Evolutionary conservation across 2,329 filamentous ascomycete species (phyloP), one percentile per base, ranked within the genome.

Genomic region (Amesomyces nigricolor): DNA sequence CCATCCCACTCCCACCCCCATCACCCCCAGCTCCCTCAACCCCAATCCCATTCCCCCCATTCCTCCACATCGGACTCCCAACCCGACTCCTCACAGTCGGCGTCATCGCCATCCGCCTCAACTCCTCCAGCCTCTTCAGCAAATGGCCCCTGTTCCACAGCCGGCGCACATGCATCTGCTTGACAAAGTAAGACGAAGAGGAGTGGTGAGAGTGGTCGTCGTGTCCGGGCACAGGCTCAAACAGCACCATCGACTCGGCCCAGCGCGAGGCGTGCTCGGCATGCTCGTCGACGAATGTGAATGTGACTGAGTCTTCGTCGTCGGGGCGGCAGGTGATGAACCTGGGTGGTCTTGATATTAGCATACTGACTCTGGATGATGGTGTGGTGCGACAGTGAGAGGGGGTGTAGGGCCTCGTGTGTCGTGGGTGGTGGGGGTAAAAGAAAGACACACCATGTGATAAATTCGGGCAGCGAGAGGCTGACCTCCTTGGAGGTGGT

Each of bases 251-350:
- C 10, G 46, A 45, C 10, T 62, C 60, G 5, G 61, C 63, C 63
- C 63, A 65, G 16, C 53, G 47, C 22, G 30, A 29, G 4, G 63
- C 62, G 14, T 37, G 32, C 16, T 10, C 43, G 49, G 54, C 59
- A 47, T 64, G 54, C 47, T 47, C 53, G 37, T 62, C 59, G 38
- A 55, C 54, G 19, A 61, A 62, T 39, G 61, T 63, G 45, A 65
- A 64, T 10, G 63, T 65, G 5, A 63, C 60, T 30, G 53, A 57
- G 52, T 65, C 63, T 38, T 64, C 63, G 56, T 65, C 63, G 55
- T 65, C 63, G 16, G 63, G 59, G 14, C 62, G 63, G 58, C 62
- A 64, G 51, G 62, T 65, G 58, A 65, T 65, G 62, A 65, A 65
- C 63, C 57, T 59, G 32, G 22, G 22, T 6, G 2, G 22, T 38